Conservation (phyloP, 441 rosid genomes). For the Mallotus japonicus region DNA sequence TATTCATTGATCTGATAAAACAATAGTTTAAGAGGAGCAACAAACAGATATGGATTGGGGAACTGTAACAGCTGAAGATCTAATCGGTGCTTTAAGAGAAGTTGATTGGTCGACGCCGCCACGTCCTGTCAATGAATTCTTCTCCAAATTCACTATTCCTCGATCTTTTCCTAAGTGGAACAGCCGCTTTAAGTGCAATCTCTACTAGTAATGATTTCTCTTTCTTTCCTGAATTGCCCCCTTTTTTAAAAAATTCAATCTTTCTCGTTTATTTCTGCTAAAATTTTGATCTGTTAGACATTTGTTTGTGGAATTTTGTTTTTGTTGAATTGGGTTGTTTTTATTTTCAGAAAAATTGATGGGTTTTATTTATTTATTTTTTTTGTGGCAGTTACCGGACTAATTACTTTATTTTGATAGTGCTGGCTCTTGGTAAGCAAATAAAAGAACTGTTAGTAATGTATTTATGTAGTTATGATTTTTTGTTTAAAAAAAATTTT, state of each 20-base stretch:
- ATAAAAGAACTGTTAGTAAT: not conserved
- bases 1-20: not conserved
- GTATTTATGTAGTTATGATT: not conserved
- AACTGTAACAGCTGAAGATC: conserved; percentile 87
- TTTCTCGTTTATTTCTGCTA: too few relatives aligned
- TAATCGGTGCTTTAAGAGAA: conserved; percentile 82
- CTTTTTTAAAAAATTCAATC: too few relatives aligned
- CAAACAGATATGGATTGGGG: conserved; percentile 85
- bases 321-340: not conserved
- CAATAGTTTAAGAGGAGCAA: not conserved
- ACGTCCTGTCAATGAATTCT: conserved; percentile 77
- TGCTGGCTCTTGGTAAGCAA: conserved; percentile 71
- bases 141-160: conserved; percentile 81
- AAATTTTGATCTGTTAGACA: too few relatives aligned
- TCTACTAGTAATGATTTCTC: conserved; percentile 64
- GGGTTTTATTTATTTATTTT: not conserved
- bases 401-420: conserved; percentile 81
- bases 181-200: conserved; percentile 97
- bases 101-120: conserved; percentile 98
- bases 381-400: conserved; percentile 77
- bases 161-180: conserved; percentile 78
- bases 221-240: not conserved
- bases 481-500: conserved; percentile 1
- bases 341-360: not conserved
- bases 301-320: not conserved